Evolutionary conservation across 1,284 basidiomycete species (phyloP).

Genomic region (Fereydounia khargensis): DNA sequence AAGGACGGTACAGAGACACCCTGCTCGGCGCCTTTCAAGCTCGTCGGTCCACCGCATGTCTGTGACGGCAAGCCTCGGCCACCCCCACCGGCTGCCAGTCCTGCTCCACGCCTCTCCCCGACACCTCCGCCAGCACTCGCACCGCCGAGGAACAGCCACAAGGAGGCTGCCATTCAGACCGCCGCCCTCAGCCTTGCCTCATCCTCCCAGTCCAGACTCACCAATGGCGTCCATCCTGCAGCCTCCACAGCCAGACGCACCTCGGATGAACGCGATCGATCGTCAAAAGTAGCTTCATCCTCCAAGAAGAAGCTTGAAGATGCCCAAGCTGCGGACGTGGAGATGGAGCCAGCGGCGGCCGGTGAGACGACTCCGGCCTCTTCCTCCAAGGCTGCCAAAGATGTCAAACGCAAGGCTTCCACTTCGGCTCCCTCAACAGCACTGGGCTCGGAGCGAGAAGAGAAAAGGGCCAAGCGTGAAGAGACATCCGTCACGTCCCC

Average conservation of each 20-base stretch:
- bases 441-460: slow-evolving; percentile 17
- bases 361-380: slow-evolving; percentile 11
- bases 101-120: slow-evolving; percentile 33
- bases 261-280: slow-evolving; percentile 10
- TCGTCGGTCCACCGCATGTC: slow-evolving; percentile 47
- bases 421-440: slow-evolving; percentile 10
- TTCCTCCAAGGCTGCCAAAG: slow-evolving; percentile 13
- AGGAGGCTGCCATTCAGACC: slow-evolving; percentile 28
- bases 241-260: slow-evolving; percentile 3
- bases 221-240: slow-evolving; percentile 16
- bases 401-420: slow-evolving; percentile 37
- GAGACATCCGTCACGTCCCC: slow-evolving; percentile 9
- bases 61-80: slow-evolving; percentile 43
- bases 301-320: slow-evolving; percentile 43
- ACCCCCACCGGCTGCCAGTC: slow-evolving; percentile 14
- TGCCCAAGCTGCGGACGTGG: background rate
- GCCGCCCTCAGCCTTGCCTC: slow-evolving; percentile 1
- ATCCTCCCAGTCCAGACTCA: slow-evolving; percentile 1
- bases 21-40: slow-evolving; percentile 40
- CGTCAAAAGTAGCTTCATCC: slow-evolving; percentile 29
- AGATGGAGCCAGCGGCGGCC: background rate
- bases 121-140: slow-evolving; percentile 12
- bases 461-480: slow-evolving; percentile 21
- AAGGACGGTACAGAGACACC: slow-evolving; percentile 47
- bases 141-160: background rate